Conservation (phyloP, 148 eudicot species). For the Simmondsia chinensis region DNA sequence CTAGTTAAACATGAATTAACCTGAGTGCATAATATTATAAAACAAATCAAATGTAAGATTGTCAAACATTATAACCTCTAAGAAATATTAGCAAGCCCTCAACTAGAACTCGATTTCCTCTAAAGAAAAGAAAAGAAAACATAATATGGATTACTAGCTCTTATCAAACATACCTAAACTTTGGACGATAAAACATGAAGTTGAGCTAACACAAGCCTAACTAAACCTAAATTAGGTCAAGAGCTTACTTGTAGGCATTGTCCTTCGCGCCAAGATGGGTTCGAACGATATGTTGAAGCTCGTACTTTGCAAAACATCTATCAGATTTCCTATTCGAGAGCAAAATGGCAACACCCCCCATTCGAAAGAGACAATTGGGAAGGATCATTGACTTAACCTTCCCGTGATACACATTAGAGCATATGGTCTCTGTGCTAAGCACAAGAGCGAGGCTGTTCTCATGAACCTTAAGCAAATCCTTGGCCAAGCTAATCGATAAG, state of each 20-base stretch:
- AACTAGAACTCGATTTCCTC: too few species aligned
- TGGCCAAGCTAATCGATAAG: slow-evolving; percentile 23
- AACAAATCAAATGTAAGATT: not conserved
- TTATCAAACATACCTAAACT: too few species aligned
- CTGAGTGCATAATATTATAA: too few species aligned
- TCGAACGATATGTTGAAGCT: slow-evolving; percentile 28
- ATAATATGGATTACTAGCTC: not conserved
- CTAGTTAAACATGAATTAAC: too few species aligned
- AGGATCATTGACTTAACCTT: slow-evolving; percentile 38
- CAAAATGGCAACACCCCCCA: slow-evolving; percentile 32
- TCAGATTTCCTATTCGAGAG: slow-evolving; percentile 25
- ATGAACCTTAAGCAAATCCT: slow-evolving; percentile 34
- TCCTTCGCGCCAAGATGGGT: slow-evolving; percentile 40
- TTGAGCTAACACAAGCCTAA: too few species aligned
- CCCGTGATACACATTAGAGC: slow-evolving; percentile 21
- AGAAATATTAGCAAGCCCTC: too few species aligned
- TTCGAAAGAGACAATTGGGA: slow-evolving; percentile 36
- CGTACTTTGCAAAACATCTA: slow-evolving; percentile 23
- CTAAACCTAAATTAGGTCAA: too few species aligned
- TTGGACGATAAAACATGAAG: too few species aligned
- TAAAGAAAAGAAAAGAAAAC: not conserved
- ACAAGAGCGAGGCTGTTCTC: slow-evolving; percentile 27
- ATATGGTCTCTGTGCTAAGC: slow-evolving; percentile 30
- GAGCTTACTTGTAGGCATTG: slow-evolving; percentile 26
- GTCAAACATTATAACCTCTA: too few species aligned